Evolutionary conservation across 148 eudicot genomes (phyloP).

Genomic region (Camellia granthamiana): DNA sequence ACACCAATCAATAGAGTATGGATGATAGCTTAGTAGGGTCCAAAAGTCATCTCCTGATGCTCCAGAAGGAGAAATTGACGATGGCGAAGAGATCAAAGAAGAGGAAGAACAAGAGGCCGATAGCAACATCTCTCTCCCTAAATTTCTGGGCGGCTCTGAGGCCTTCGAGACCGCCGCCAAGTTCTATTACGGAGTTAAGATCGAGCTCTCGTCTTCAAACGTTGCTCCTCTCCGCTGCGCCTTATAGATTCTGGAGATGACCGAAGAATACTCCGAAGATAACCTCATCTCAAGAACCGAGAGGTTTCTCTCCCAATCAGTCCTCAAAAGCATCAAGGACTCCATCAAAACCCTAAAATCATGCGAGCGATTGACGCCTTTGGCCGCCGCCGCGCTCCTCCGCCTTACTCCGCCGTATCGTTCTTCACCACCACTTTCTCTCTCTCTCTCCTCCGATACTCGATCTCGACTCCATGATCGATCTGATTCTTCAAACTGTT

Average conservation of each 20-base stretch:
- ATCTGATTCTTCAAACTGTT: too few relatives aligned
- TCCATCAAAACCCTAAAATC: conserved; percentile 61
- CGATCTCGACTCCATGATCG: too few relatives aligned
- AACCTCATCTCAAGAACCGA: conserved; percentile 77
- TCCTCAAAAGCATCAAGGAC: conserved; percentile 48
- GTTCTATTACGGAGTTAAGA: conserved; percentile 92
- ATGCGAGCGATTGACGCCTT: conserved; percentile 51
- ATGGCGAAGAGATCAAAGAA: conserved; percentile 17
- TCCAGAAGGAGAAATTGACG: conserved; percentile 18
- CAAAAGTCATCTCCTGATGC: conserved; percentile 16
- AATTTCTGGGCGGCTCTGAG: conserved; percentile 81
- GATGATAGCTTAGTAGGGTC: too few relatives aligned
- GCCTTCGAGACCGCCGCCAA: conserved; percentile 86
- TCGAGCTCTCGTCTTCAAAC: conserved; percentile 58
- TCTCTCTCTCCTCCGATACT: too few relatives aligned
- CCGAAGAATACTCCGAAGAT: conserved; percentile 75
- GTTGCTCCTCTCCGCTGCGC: conserved; percentile 87
- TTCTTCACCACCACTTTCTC: too few relatives aligned
- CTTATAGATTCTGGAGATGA: conserved; percentile 73
- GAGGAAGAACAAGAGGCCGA: conserved; percentile 27
- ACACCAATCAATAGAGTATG: too few relatives aligned
- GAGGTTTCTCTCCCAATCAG: conserved; percentile 50
- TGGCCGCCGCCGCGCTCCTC: too few relatives aligned
- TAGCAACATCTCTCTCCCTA: conserved; percentile 47
- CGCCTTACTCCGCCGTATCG: too few relatives aligned